phyloP scores from a whole-genome alignment of 495 filamentous ascomycete species.

The Ramalina intermedia region DNA sequence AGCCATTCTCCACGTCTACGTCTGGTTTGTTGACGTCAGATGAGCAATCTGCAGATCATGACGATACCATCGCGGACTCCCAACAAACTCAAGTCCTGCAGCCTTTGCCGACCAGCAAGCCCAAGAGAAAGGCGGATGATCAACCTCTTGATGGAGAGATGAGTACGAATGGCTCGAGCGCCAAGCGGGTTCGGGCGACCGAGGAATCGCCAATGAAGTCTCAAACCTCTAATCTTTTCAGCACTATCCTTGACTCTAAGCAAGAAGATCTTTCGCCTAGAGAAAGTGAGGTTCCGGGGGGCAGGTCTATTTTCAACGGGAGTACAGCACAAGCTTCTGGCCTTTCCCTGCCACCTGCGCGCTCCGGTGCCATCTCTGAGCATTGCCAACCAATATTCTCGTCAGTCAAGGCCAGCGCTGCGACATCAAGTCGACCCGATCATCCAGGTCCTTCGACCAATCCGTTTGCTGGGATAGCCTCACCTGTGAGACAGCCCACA shows the following conservation, averaged over 20 bases:
- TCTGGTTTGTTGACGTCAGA: background rate
- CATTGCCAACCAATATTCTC: too few relatives aligned
- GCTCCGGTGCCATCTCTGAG: too few relatives aligned
- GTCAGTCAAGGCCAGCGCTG: too few relatives aligned
- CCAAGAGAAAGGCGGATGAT: slow-evolving; percentile 18
- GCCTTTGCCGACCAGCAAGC: background rate
- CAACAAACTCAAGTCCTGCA: background rate
- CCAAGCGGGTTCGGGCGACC: slow-evolving; percentile 7
- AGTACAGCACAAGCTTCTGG: too few relatives aligned
- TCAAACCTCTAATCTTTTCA: slow-evolving; percentile 26
- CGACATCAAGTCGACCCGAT: too few relatives aligned
- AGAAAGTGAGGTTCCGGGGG: too few relatives aligned
- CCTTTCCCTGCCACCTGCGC: too few relatives aligned
- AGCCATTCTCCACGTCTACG: too few relatives aligned
- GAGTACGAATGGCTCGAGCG: slow-evolving; percentile 4
- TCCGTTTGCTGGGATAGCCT: too few relatives aligned
- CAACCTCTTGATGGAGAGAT: slow-evolving; percentile 11
- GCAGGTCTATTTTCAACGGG: too few relatives aligned
- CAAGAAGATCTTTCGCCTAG: background rate
- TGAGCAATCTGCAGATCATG: background rate
- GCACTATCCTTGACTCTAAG: slow-evolving; percentile 15
- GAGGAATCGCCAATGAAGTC: slow-evolving; percentile 13
- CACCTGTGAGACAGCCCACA: too few relatives aligned
- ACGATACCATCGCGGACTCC: background rate
- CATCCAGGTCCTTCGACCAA: too few relatives aligned